Evolutionary conservation across 257 asterid genomes (phyloP).

Genomic region (Nicotiana undulata): DNA sequence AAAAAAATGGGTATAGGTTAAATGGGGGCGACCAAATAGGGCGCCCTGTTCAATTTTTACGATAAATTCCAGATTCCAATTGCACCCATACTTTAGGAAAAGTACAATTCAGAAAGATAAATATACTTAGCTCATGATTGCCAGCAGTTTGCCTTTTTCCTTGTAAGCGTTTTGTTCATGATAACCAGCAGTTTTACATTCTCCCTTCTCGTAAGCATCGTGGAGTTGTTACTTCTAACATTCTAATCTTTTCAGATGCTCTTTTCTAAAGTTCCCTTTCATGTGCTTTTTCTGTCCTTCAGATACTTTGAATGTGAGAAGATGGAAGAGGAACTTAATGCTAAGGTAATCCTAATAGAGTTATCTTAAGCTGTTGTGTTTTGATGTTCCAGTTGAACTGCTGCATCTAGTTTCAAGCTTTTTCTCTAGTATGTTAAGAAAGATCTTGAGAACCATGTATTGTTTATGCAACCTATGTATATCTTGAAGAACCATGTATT

Average conservation of each 20-base stretch:
- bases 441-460: background rate
- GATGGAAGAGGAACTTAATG: slow-evolving; percentile 43
- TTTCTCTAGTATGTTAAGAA: background rate
- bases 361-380: background rate
- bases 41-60: too few relatives aligned
- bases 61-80: background rate
- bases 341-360: slow-evolving; percentile 39
- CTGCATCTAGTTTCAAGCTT: background rate
- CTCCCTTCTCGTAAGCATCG: background rate
- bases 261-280: background rate
- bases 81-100: background rate
- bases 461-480: background rate
- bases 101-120: background rate
- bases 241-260: background rate
- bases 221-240: background rate
- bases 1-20: too few relatives aligned
- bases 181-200: background rate
- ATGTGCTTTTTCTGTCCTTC: slow-evolving; percentile 15
- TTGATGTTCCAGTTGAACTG: background rate
- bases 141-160: background rate
- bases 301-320: slow-evolving; percentile 61
- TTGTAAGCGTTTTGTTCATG: background rate
- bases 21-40: too few relatives aligned
- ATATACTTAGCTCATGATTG: background rate
- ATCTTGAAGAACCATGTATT: background rate